Evolutionary conservation across 495 filamentous ascomycete species (phyloP).

Genomic region (Neurospora tetraspora): DNA sequence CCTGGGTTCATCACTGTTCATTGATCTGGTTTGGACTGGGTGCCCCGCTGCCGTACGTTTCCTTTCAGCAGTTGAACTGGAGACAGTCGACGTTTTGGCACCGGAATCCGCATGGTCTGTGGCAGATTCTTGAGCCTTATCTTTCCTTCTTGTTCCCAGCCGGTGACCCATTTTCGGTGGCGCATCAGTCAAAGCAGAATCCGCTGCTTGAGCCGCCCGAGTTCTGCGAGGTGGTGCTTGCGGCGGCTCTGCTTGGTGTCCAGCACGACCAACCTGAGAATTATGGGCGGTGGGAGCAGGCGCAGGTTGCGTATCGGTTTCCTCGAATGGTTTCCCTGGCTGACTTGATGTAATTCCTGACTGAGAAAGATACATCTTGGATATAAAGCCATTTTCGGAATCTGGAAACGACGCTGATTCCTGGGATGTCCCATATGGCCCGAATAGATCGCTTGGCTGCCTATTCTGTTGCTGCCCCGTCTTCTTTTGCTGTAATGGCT

Average conservation of each 20-base stretch:
- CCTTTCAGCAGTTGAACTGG: constrained; percentile 41
- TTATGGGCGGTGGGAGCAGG: constrained; percentile 17
- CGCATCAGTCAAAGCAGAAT: constrained; percentile 44
- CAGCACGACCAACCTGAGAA: constrained; percentile 24
- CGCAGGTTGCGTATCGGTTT: constrained; percentile 31
- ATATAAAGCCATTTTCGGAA: constrained; percentile 31
- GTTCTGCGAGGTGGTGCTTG: constrained; percentile 55
- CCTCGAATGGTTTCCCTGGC: constrained; percentile 16
- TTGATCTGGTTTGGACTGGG: constrained; percentile 49
- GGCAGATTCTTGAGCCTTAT: constrained; percentile 23
- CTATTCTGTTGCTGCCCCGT: constrained; percentile 6
- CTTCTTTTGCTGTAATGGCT: constrained; percentile 27
- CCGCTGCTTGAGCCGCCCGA: constrained; percentile 47
- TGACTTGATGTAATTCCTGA: constrained; percentile 20
- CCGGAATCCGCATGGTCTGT: constrained; percentile 13
- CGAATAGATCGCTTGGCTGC: constrained; percentile 34
- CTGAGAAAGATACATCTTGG: constrained; percentile 30
- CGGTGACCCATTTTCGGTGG: constrained; percentile 55
- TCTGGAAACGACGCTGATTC: neutral
- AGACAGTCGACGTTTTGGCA: constrained; percentile 13
- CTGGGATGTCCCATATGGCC: constrained; percentile 14
- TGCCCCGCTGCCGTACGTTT: constrained; percentile 85
- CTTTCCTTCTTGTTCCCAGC: constrained; percentile 38
- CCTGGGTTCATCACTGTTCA: constrained; percentile 53
- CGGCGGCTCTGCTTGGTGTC: constrained; percentile 44